Percentiles rank a stretch among this genome's conserved stretches.
Conservation (phyloP, 176 grass and related monocot genomes). For the Triticum dicoccoides region DNA sequence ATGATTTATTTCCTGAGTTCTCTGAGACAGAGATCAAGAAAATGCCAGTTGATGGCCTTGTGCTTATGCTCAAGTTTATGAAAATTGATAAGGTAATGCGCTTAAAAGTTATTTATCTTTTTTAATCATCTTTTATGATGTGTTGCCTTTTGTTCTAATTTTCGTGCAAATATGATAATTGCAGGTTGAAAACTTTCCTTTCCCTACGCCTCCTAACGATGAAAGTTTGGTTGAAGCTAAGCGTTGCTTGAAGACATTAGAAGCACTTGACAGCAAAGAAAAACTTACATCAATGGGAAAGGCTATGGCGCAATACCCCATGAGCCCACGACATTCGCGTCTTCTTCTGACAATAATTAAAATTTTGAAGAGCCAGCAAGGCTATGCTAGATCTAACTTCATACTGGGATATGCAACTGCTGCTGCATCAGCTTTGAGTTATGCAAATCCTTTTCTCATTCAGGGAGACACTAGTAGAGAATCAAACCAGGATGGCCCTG, state of each 20-base stretch:
- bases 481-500: conserved; percentile 20
- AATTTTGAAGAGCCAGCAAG: conserved; percentile 52
- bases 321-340: conserved; percentile 87
- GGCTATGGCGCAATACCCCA: conserved; percentile 84
- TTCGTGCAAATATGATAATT: conserved; percentile 26
- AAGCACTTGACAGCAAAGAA: conserved; percentile 64
- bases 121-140: conserved; percentile 19
- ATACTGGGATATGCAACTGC: conserved; percentile 60
- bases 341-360: conserved; percentile 82
- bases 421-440: conserved; percentile 80
- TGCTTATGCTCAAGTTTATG: conserved; percentile 93
- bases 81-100: conserved; percentile 69
- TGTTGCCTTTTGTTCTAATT: background rate
- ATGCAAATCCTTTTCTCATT: conserved; percentile 71
- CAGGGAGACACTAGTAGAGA: conserved; percentile 36
- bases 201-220: conserved; percentile 69
- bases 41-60: conserved; percentile 76
- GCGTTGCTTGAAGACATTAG: conserved; percentile 69
- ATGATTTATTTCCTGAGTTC: conserved; percentile 81
- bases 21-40: conserved; percentile 73
- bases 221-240: conserved; percentile 82
- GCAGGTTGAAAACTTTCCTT: conserved; percentile 88
- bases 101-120: background rate
- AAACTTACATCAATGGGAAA: conserved; percentile 68
- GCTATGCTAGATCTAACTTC: conserved; percentile 58